Percentiles rank a stretch among this genome's conserved stretches.
Conservation (phyloP, 805 yeast genomes). For the Starmerella sirachaensis region DNA sequence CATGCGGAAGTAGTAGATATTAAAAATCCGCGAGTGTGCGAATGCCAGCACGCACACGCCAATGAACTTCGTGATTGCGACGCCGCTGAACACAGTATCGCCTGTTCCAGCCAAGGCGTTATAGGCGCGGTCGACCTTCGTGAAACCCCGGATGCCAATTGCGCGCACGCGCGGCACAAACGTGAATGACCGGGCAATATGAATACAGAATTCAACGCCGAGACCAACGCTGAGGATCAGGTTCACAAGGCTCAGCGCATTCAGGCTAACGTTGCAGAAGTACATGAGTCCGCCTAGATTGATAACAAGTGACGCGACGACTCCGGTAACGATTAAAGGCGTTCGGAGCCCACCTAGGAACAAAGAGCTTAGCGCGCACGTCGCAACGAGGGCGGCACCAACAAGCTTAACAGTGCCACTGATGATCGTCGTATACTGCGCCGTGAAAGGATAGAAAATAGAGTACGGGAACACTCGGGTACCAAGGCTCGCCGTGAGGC, state of each 20-base stretch:
- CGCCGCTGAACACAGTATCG: conserved; percentile 81
- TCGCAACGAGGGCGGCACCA: conserved; percentile 27
- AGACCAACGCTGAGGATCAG: conserved; percentile 85
- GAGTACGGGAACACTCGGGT: conserved; percentile 75
- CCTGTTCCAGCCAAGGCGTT: conserved; percentile 71
- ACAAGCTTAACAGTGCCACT: conserved; percentile 41
- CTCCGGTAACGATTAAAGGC: conserved; percentile 43
- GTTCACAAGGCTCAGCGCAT: conserved; percentile 83
- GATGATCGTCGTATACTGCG: conserved; percentile 65
- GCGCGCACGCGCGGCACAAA: conserved; percentile 31
- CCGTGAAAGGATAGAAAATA: conserved; percentile 85
- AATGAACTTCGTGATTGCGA: conserved; percentile 74
- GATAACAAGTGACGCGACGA: conserved; percentile 52
- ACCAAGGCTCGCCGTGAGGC: conserved; percentile 31
- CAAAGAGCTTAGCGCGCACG: conserved; percentile 35
- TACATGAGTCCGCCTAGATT: conserved; percentile 76
- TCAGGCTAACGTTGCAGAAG: conserved; percentile 59
- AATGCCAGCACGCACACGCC: conserved; percentile 82
- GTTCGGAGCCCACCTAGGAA: conserved; percentile 57
- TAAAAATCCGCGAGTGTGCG: conserved; percentile 77
- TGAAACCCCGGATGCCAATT: conserved; percentile 25
- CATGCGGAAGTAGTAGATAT: conserved; percentile 86
- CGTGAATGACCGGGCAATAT: conserved; percentile 68
- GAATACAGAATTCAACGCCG: conserved; percentile 87
- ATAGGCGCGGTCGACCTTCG: conserved; percentile 31